These are phyloP conservation scores for Yamadazyma kitorensis DNA, from an alignment of 805 yeast genomes.

Conservation along the genomic window DNA sequence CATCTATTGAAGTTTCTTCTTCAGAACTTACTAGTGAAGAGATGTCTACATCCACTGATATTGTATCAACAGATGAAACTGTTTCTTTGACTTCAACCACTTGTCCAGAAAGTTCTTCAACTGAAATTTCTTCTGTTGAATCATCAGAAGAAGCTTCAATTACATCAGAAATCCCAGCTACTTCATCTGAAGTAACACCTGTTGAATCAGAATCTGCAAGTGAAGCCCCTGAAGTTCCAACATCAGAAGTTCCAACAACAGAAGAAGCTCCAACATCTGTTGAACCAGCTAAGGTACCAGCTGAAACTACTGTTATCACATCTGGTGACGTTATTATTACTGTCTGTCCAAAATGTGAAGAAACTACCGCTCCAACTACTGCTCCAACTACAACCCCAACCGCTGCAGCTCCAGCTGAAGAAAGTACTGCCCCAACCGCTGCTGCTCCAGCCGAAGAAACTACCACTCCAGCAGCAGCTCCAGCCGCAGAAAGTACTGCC, in stretches of 20 bases:
- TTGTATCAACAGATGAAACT: neutral
- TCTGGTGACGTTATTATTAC: constrained; percentile 2
- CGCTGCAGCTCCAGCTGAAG: neutral
- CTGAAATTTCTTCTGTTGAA: neutral
- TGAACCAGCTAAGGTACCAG: neutral
- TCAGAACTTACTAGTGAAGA: neutral
- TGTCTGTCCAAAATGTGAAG: neutral
- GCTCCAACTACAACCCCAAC: neutral
- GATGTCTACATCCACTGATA: neutral
- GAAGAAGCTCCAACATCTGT: neutral
- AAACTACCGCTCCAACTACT: neutral
- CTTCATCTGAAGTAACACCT: constrained; percentile 1
- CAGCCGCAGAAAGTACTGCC: neutral
- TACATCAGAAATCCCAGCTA: neutral
- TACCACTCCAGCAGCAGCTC: constrained; percentile 1
- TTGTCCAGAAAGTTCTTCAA: constrained; percentile 1
- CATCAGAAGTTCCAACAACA: neutral
- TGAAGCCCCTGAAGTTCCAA: constrained; percentile 1
- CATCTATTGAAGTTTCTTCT: constrained; percentile 2
- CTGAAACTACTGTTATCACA: neutral
- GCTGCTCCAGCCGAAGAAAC: neutral
- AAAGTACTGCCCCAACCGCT: neutral
- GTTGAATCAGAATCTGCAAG: neutral
- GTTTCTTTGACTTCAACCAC: neutral
- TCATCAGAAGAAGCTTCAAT: neutral